phyloP scores from a whole-genome alignment of 352 stramenopile species.

The Globisporangium abappressorium region DNA sequence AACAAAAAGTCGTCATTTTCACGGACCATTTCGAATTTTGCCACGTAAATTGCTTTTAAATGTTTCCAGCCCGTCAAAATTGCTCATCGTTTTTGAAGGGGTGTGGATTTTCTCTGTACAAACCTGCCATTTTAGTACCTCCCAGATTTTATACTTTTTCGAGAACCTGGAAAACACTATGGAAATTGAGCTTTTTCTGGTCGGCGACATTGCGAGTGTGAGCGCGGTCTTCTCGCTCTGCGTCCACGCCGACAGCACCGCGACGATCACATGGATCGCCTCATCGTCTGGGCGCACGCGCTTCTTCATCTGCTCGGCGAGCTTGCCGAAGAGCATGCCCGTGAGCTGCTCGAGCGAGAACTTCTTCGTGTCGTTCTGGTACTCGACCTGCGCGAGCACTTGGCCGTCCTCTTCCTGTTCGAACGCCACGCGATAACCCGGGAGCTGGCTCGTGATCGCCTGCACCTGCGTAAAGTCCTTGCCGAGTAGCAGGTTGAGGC shows the following conservation, averaged over 20 bases:
- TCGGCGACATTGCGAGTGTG: slow-evolving; percentile 20
- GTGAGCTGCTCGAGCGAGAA: slow-evolving; percentile 75
- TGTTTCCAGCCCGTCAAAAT: too few species aligned
- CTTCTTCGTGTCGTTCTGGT: slow-evolving; percentile 32
- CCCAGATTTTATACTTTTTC: too few species aligned
- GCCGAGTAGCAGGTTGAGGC: slow-evolving; percentile 63
- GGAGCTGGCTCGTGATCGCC: slow-evolving; percentile 34
- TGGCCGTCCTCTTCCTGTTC: slow-evolving; percentile 21
- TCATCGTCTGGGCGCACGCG: slow-evolving; percentile 34
- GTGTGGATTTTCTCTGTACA: too few species aligned
- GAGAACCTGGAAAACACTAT: too few species aligned
- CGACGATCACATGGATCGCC: slow-evolving; percentile 57
- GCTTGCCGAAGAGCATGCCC: slow-evolving; percentile 78
- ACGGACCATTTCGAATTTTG: too few species aligned
- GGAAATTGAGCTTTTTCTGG: too few species aligned
- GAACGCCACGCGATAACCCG: slow-evolving; percentile 52
- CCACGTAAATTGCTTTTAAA: too few species aligned
- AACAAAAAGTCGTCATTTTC: too few species aligned
- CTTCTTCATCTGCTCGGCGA: slow-evolving; percentile 63
- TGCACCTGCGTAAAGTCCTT: slow-evolving; percentile 48
- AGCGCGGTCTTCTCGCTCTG: slow-evolving; percentile 50
- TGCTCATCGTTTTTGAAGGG: too few species aligned
- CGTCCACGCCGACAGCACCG: slow-evolving; percentile 61
- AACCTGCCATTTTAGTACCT: too few species aligned
- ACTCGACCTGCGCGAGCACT: slow-evolving; percentile 66